Conservation (phyloP, 148 eudicot genomes). For the Chenopodium album region DNA sequence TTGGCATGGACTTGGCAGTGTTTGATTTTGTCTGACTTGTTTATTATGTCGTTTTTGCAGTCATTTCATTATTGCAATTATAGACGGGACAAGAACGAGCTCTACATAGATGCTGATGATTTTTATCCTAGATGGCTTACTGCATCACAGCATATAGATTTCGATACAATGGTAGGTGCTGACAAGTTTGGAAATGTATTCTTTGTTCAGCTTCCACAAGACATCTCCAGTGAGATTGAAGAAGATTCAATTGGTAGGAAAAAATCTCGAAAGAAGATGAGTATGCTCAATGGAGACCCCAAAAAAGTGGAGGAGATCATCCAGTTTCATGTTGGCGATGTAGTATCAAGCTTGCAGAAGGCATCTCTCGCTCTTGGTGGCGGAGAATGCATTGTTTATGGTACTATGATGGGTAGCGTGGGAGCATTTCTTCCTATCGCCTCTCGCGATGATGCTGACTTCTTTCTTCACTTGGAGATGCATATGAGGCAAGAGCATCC, state of each 20-base stretch:
- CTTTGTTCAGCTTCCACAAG: slow-evolving; percentile 91
- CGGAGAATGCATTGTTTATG: too few relatives aligned
- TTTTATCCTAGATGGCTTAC: slow-evolving; percentile 96
- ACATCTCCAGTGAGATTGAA: slow-evolving; percentile 97
- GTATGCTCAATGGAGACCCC: slow-evolving; percentile 94
- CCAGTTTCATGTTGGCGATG: slow-evolving; percentile 96
- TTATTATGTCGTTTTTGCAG: slow-evolving; percentile 36
- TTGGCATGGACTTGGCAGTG: too few relatives aligned
- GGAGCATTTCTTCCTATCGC: too few relatives aligned
- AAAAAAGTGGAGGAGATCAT: slow-evolving; percentile 97
- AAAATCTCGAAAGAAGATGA: slow-evolving; percentile 86
- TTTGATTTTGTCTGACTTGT: too few relatives aligned
- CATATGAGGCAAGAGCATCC: too few relatives aligned
- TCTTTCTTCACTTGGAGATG: too few relatives aligned
- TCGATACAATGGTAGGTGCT: slow-evolving; percentile 97
- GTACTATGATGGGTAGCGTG: too few relatives aligned
- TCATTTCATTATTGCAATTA: slow-evolving; percentile 98
- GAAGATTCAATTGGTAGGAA: slow-evolving; percentile 99
- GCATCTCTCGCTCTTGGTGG: slow-evolving; percentile 77
- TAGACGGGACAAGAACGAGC: slow-evolving; percentile 88
- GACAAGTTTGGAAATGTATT: slow-evolving; percentile 96
- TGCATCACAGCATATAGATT: slow-evolving; percentile 86
- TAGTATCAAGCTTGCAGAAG: slow-evolving; percentile 87
- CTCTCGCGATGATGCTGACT: too few relatives aligned
- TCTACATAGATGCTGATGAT: slow-evolving; percentile 95